Evolutionary conservation across 2,329 filamentous ascomycete genomes (phyloP).

Genomic region (Incumbomyces lentus): DNA sequence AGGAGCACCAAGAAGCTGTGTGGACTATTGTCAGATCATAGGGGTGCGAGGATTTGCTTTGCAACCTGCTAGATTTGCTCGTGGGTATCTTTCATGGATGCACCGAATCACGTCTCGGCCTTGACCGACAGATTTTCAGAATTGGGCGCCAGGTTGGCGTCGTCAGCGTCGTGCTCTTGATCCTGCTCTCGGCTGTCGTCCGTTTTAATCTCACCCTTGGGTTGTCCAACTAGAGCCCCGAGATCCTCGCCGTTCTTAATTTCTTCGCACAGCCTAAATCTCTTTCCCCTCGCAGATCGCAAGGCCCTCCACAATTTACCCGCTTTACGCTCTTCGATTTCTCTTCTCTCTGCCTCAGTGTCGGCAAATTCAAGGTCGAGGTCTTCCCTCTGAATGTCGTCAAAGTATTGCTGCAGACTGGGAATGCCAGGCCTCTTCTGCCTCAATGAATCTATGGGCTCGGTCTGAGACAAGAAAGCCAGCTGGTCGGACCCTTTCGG

Average conservation of each 20-base stretch:
- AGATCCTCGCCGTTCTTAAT: conserved; percentile 72
- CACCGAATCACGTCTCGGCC: background rate
- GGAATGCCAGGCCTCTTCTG: conserved; percentile 61
- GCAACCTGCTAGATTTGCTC: too few species aligned
- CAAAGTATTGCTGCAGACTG: conserved; percentile 58
- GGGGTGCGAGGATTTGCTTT: too few species aligned
- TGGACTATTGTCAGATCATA: too few species aligned
- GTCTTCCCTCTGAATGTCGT: conserved; percentile 66
- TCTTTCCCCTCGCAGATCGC: conserved; percentile 57
- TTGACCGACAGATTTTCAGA: conserved; percentile 3
- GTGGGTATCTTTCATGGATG: background rate
- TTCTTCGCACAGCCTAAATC: conserved; percentile 71
- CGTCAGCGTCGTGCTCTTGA: background rate
- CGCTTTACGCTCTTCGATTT: conserved; percentile 59
- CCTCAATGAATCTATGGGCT: conserved; percentile 60
- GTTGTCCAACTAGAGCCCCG: conserved; percentile 26
- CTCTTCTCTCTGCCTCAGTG: conserved; percentile 49
- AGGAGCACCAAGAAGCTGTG: too few species aligned
- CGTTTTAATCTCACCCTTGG: background rate
- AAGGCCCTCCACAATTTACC: conserved; percentile 88
- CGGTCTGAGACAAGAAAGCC: conserved; percentile 63
- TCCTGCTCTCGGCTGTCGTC: background rate
- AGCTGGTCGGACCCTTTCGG: conserved; percentile 66
- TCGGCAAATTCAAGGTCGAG: conserved; percentile 74
- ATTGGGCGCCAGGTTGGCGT: background rate